Base-by-base conservation (phyloP, 768 basidiomycete species). In the Tephrocybe sp. region DNA sequence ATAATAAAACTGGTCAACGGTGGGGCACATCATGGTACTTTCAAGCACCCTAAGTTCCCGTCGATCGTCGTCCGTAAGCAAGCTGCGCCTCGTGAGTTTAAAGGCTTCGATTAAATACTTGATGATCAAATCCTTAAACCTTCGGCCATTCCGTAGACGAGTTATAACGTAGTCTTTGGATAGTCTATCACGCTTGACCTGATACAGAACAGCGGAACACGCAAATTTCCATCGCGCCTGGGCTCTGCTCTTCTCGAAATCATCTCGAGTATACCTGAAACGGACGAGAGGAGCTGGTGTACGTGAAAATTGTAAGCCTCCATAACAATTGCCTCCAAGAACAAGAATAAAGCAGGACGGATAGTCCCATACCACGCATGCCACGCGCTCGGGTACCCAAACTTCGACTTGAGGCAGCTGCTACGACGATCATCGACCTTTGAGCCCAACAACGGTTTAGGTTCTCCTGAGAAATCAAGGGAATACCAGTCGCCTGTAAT, bases 301-400 rank as follows among this genome's bases (percentile, higher is more conserved):
- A 20, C 49, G 32, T 15, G 26, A 45, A n/a, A 51, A 40, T 10
- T 30, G 44, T n/a, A 51, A 51, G 9, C 14, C 42, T 33, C 48
- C 48, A 23, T 33, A n/a, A n/a, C n/a, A n/a, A n/a, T n/a, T n/a
- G n/a, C n/a, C n/a, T n/a, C n/a, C n/a, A n/a, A n/a, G n/a, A n/a
- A n/a, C n/a, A n/a, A n/a, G n/a, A n/a, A n/a, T n/a, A n/a, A n/a
- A n/a, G n/a, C n/a, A n/a, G n/a, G n/a, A n/a, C n/a, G n/a, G n/a
- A n/a, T n/a, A n/a, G n/a, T n/a, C n/a, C n/a, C n/a, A n/a, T n/a
- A n/a, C n/a, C n/a, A n/a, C n/a, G n/a, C n/a, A n/a, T n/a, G n/a
- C n/a, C n/a, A n/a, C n/a, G n/a, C n/a, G n/a, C n/a, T n/a, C n/a
- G n/a, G n/a, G n/a, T n/a, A n/a, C n/a, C n/a, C n/a, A n/a, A n/a